Evolutionary conservation across 1,284 basidiomycete species (phyloP).

Genomic region (Spongiforma sp.): DNA sequence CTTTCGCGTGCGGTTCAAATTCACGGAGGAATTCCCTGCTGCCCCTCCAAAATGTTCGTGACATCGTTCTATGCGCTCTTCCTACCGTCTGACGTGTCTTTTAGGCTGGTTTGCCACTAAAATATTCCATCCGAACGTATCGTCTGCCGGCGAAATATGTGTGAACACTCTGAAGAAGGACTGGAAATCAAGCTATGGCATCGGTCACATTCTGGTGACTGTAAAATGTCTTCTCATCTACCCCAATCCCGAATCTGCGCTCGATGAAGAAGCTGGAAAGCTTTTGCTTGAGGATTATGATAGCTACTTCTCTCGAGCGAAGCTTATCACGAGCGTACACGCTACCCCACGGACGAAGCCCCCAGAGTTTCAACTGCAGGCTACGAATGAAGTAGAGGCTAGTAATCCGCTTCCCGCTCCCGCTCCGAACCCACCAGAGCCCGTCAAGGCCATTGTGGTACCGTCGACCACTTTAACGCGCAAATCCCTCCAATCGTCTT

Average conservation of each 20-base stretch:
- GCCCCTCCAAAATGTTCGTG: slow-evolving; percentile 89
- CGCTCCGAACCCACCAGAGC: slow-evolving; percentile 27
- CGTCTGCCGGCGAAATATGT: slow-evolving; percentile 90
- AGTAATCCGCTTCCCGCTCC: slow-evolving; percentile 20
- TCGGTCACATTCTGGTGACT: slow-evolving; percentile 88
- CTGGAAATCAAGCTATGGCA: slow-evolving; percentile 93
- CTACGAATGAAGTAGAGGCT: slow-evolving; percentile 29
- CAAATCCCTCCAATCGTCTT: slow-evolving; percentile 44
- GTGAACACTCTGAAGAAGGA: slow-evolving; percentile 98
- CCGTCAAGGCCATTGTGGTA: slow-evolving; percentile 32
- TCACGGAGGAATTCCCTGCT: slow-evolving; percentile 89
- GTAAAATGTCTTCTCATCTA: slow-evolving; percentile 96
- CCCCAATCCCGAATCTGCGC: slow-evolving; percentile 94
- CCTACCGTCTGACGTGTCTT: slow-evolving; percentile 11
- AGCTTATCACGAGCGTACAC: slow-evolving; percentile 85
- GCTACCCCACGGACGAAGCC: slow-evolving; percentile 76
- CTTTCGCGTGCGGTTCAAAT: slow-evolving; percentile 87
- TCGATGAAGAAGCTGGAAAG: slow-evolving; percentile 95
- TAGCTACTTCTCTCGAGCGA: slow-evolving; percentile 82
- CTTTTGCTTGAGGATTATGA: slow-evolving; percentile 89
- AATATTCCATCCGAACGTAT: slow-evolving; percentile 98
- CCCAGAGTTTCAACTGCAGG: slow-evolving; percentile 64
- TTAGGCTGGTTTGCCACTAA: slow-evolving; percentile 89
- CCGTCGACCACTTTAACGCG: slow-evolving; percentile 35
- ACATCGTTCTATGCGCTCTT: neutral